A percentile compares a stretch with the other conserved stretches of the same genome.
Evolutionary conservation across 129 eudicot species (phyloP).

Genomic region (Mikania micrantha): DNA sequence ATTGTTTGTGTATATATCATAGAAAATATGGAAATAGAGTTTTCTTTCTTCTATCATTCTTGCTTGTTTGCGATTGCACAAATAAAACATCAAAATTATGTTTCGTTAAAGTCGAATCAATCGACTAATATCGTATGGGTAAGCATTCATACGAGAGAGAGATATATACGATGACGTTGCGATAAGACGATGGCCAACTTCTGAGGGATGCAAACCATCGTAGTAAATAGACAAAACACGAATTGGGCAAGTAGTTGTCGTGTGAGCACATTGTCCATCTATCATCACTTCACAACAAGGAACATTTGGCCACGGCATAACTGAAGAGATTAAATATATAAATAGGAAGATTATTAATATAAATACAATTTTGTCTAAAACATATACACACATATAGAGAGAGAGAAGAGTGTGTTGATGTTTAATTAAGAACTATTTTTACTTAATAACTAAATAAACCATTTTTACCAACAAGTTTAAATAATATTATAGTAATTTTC

Average conservation of each 20-base stretch:
- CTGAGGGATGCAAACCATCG: conserved; percentile 26
- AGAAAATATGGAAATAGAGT: not conserved
- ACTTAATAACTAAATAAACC: too few species aligned
- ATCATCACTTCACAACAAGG: conserved; percentile 26
- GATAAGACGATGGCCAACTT: not conserved
- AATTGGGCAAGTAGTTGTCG: conserved; percentile 5
- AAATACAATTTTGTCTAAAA: too few species aligned
- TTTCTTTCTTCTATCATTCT: not conserved
- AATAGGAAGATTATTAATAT: too few species aligned
- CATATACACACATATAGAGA: too few species aligned
- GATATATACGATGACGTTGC: conserved; percentile 11
- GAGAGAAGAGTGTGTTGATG: too few species aligned
- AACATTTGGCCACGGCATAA: not conserved
- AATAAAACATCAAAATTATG: not conserved
- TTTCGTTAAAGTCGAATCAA: conserved; percentile 8
- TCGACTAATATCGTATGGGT: conserved; percentile 6
- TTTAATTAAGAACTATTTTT: too few species aligned
- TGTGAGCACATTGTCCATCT: conserved; percentile 25
- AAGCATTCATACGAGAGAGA: conserved; percentile 7
- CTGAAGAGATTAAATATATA: conserved; percentile 1
- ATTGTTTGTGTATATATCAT: not conserved
- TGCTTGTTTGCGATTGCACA: not conserved
- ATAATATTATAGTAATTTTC: too few species aligned
- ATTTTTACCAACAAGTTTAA: too few species aligned
- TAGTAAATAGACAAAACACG: conserved; percentile 17